Conservation (phyloP, 495 filamentous ascomycete genomes). For the Tricharina praecox region DNA sequence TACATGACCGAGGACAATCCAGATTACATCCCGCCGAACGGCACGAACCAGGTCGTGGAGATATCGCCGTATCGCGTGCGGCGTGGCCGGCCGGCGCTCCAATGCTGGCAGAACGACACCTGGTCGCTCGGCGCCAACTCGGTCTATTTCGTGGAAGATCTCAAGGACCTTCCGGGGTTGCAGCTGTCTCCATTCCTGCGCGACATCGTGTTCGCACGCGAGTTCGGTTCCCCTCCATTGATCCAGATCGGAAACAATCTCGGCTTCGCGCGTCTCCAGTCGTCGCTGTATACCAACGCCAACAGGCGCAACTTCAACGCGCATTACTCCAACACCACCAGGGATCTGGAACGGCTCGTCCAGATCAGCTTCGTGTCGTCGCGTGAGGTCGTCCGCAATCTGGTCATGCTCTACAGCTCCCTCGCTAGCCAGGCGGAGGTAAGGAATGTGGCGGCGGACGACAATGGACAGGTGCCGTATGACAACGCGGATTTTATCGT, state of each 20-base stretch:
- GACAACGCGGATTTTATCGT: conserved; percentile 6
- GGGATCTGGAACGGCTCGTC: not conserved
- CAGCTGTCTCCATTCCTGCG: not conserved
- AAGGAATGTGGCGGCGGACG: not conserved
- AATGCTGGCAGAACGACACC: conserved; percentile 4
- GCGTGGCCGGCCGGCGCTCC: not conserved
- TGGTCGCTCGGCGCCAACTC: not conserved
- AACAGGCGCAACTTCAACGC: not conserved
- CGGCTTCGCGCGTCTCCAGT: not conserved
- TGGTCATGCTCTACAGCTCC: not conserved
- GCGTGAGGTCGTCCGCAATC: conserved; percentile 7
- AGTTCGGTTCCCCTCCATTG: not conserved
- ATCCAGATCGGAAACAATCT: not conserved
- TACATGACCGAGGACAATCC: conserved; percentile 6
- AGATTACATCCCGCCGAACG: not conserved
- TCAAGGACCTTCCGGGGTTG: not conserved
- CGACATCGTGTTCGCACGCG: not conserved
- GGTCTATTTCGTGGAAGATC: not conserved
- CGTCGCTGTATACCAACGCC: not conserved
- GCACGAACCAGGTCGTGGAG: too few species aligned
- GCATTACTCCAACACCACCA: not conserved
- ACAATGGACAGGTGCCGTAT: not conserved
- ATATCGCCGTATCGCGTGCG: not conserved
- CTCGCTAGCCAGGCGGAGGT: not conserved
- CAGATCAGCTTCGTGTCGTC: conserved; percentile 1